These are phyloP conservation scores for Wickerhamiella alocasiicola DNA, from an alignment of 805 yeast species.

Conservation along the genomic window DNA sequence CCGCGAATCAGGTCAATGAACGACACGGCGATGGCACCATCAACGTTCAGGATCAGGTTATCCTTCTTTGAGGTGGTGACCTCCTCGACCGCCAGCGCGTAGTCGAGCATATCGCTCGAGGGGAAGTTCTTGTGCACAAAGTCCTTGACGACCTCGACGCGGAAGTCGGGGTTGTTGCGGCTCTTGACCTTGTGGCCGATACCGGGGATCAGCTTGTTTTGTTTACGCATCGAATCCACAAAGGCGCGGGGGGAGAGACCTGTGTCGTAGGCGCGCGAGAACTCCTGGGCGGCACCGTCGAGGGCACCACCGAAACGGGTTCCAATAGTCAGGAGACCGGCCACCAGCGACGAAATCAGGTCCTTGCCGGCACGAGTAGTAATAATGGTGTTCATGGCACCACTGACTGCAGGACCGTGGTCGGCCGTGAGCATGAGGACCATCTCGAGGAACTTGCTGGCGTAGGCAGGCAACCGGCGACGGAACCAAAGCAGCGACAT, in stretches of 20 bases:
- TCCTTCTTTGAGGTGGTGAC: constrained; percentile 40
- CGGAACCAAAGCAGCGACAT: constrained; percentile 37
- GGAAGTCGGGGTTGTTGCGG: constrained; percentile 37
- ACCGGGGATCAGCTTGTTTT: constrained; percentile 37
- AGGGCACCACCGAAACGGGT: constrained; percentile 37
- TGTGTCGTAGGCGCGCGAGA: constrained; percentile 33
- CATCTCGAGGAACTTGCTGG: constrained; percentile 36
- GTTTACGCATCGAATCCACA: constrained; percentile 36
- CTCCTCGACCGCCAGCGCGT: constrained; percentile 37
- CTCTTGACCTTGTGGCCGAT: constrained; percentile 38
- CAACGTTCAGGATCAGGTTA: constrained; percentile 35
- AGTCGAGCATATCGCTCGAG: constrained; percentile 31
- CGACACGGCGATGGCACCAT: constrained; percentile 36
- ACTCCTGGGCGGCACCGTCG: constrained; percentile 37
- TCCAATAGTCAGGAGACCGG: constrained; percentile 35
- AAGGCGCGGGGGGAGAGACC: constrained; percentile 36
- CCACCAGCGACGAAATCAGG: constrained; percentile 34
- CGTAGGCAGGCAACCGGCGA: constrained; percentile 33
- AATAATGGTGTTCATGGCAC: constrained; percentile 38
- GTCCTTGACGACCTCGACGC: constrained; percentile 37
- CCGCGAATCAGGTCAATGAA: constrained; percentile 34
- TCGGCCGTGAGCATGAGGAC: constrained; percentile 39
- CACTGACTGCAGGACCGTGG: constrained; percentile 38
- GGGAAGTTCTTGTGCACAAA: constrained; percentile 36
- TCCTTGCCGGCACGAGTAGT: constrained; percentile 39